Percentiles rank a stretch among this genome's conserved stretches.
Evolutionary conservation across 1,139 yeast species (phyloP).

Genomic region (Yamadazyma spencermartinsiae): DNA sequence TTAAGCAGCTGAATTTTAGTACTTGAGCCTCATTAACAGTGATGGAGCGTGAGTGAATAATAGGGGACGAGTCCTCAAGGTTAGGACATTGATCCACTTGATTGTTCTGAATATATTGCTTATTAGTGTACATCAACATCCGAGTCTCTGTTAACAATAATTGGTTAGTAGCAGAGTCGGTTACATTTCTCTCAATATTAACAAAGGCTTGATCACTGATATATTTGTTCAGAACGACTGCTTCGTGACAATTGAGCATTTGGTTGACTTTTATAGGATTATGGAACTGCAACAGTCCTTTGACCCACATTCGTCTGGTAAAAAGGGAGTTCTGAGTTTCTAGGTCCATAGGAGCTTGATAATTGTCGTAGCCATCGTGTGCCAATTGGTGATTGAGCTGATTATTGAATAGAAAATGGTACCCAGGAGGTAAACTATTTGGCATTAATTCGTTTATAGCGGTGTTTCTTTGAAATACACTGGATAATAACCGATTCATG

Average conservation of each 20-base stretch:
- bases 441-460: background rate
- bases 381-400: conserved; percentile 53
- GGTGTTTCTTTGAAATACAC: background rate
- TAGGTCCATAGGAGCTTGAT: conserved; percentile 61
- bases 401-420: conserved; percentile 63
- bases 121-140: conserved; percentile 39
- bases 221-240: conserved; percentile 33
- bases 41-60: too few relatives aligned
- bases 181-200: conserved; percentile 39
- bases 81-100: background rate
- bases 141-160: conserved; percentile 35
- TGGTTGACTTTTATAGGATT: conserved; percentile 32
- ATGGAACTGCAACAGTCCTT: conserved; percentile 57
- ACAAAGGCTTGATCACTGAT: conserved; percentile 44
- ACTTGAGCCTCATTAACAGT: conserved; percentile 7
- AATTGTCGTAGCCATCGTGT: conserved; percentile 78
- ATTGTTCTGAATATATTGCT: conserved; percentile 13
- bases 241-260: conserved; percentile 46
- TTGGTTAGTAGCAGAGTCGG: too few relatives aligned
- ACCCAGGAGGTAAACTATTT: conserved; percentile 40
- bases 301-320: conserved; percentile 77
- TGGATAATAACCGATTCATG: conserved; percentile 8
- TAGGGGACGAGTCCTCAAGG: too few relatives aligned
- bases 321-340: conserved; percentile 30
- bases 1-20: conserved; percentile 64